Conservation (phyloP, 305 asterid species). For the Lippia alba region DNA sequence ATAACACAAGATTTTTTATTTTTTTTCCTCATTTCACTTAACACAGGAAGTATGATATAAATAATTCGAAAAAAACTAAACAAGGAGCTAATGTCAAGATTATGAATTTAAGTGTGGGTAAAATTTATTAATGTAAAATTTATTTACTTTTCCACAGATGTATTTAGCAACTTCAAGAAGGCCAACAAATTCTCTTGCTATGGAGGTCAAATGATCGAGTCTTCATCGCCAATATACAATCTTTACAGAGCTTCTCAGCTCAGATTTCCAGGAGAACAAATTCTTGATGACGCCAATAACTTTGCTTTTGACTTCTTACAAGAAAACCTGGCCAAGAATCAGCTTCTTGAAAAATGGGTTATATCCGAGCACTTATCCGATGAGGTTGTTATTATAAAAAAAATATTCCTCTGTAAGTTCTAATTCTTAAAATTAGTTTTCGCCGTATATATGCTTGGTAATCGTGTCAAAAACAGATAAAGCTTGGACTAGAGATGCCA, state of each 20-base stretch:
- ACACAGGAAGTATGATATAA: no score
- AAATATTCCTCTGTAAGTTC: no score
- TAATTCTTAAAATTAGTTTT: no score
- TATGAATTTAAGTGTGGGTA: no score
- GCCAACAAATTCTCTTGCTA: constrained; percentile 41
- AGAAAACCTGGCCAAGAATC: constrained; percentile 27
- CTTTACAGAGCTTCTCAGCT: constrained; percentile 46
- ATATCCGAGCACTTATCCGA: constrained; percentile 45
- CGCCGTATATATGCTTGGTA: no score
- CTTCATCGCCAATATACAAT: constrained; percentile 43
- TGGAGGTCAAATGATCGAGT: constrained; percentile 38
- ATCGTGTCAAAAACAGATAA: constrained; percentile 23
- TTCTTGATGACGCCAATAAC: constrained; percentile 39
- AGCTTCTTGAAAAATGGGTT: constrained; percentile 46
- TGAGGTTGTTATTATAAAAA: constrained; percentile 52
- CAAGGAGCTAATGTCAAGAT: no score
- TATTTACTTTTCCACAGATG: constrained; percentile 35
- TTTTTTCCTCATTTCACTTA: no score
- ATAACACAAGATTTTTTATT: no score
- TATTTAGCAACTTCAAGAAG: constrained; percentile 39
- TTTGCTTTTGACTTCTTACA: constrained; percentile 34
- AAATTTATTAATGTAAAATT: no score
- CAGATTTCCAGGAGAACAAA: constrained; percentile 44
- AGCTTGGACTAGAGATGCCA: constrained; percentile 41
- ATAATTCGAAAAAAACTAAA: no score